Base-by-base conservation (phyloP, 164 flowering plant genomes). In the Tetracentron sinense region DNA sequence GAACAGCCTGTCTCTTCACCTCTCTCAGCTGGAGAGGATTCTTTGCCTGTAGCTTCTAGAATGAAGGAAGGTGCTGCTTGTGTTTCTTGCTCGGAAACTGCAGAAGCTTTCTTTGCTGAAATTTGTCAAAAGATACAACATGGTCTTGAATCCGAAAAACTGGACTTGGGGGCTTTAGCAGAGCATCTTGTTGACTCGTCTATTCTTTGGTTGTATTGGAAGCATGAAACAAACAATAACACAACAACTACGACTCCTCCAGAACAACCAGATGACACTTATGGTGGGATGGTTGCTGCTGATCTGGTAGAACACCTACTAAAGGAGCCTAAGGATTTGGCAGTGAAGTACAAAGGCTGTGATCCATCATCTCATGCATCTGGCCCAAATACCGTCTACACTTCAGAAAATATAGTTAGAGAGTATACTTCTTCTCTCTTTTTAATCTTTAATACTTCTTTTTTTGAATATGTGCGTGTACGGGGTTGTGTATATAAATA, bases 381-480 rank as follows among this genome's bases (percentile, higher is more conserved):
- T 66, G 69, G 75, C 66, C 60, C 62, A 31, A 53, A 53, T 57
- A 22, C 73, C 7, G 27, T 31, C 44, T 14, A 42, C 50, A 48
- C 76, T 25, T 72, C 90, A 35, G 84, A 76, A 68, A 16, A 67
- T 38, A 74, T 74, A 66, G 79, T 84, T 53, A 73, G 92, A 91
- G 88, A 82, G 99, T 94, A 94, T 91, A 92, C 93, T 83, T 23
- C 23, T 49, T 31, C n/a, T n/a, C n/a, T n/a, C n/a, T n/a, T n/a
- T n/a, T n/a, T n/a, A n/a, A 44, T 63, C 46, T 61, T 25, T 7
- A 22, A n/a, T n/a, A n/a, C n/a, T n/a, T n/a, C n/a, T n/a, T n/a
- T n/a, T n/a, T n/a, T n/a, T n/a, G n/a, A n/a, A n/a, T n/a, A n/a
- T n/a, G n/a, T n/a, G n/a, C n/a, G n/a, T n/a, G n/a, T n/a, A n/a